Conservation (phyloP, 192 early-diverging fungal species). For the Entophlyctis luteolus region DNA sequence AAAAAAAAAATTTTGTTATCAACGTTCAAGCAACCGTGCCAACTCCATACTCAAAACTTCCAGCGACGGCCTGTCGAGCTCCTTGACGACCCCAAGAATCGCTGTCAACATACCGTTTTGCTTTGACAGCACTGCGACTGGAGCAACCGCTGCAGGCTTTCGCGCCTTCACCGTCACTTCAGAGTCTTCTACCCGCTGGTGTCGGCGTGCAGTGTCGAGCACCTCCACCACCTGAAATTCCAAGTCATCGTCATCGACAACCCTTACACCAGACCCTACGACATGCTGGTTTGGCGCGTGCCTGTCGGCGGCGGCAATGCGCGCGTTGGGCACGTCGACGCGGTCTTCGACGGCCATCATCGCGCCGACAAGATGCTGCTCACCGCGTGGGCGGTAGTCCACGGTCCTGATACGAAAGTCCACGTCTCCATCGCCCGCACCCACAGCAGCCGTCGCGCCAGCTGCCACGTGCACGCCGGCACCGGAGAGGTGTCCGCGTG, state of each 20-base stretch:
- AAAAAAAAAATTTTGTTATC: not conserved
- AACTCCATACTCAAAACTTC: slow-evolving; percentile 1
- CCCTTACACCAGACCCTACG: not conserved
- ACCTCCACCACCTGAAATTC: not conserved
- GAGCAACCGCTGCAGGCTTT: not conserved
- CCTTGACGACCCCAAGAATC: slow-evolving; percentile 2
- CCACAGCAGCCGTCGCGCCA: too few species aligned
- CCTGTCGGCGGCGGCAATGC: not conserved
- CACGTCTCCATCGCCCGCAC: not conserved
- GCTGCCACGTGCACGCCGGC: not conserved
- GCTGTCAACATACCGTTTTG: not conserved
- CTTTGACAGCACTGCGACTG: not conserved
- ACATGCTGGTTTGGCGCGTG: not conserved
- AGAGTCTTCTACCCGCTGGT: not conserved
- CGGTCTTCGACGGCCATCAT: not conserved
- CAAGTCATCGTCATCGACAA: not conserved
- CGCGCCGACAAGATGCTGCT: not conserved
- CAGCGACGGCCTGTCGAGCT: not conserved
- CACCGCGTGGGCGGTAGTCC: not conserved
- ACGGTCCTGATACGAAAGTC: not conserved
- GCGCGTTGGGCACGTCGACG: not conserved
- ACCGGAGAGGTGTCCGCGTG: not conserved
- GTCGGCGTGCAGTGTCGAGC: not conserved
- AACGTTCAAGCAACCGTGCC: not conserved
- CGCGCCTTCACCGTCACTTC: not conserved